Base-by-base conservation (phyloP, 768 basidiomycete genomes). In the Tulasnella sp. region DNA sequence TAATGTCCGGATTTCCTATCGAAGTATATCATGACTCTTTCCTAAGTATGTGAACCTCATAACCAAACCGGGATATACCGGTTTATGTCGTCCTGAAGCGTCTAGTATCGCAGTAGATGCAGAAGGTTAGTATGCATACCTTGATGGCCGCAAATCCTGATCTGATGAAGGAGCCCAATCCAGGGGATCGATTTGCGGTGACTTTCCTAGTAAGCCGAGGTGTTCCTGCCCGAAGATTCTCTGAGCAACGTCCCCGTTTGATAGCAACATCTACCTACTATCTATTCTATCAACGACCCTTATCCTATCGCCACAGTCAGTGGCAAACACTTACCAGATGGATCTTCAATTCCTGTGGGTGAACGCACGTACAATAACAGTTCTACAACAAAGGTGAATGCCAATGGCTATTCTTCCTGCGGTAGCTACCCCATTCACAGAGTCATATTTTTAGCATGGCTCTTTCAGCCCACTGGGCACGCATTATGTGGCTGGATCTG, bases 161-260 rank as follows among this genome's bases (percentile, higher is more conserved):
- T 37, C 1, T 7, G n/a, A 15, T 49, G 7, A 5, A 6, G 12
- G 20, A 7, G 8, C 33, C 19, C 3, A 4, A 35, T 27, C 22
- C 10, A 43, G 15, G 16, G 15, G 16, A 27, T 51, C 49, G 27
- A 12, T 40, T 51, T 27, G 49, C 39, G n/a, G n/a, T 51, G 12
- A 51, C 49, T 2, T 51, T 25, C 25, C 37, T 43, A 31, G 49
- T 51, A n/a, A n/a, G n/a, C n/a, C n/a, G n/a, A 5, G 49, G 20
- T 33, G 19, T 3, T 29, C 19, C 35, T 5, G 13, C 16, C 2
- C 9, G 10, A 22, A 22, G 19, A 6, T 3, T 4, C 7, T 5
- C 49, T 3, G 25, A 19, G 6, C 25, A 25, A 3, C 24, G 5
- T 24, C 16, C 35, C 7, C 16, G 8, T 2, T 3, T 31, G 24